Evolutionary conservation across 83 land plant species (phyloP), one percentile per base, ranked within the genome.

Genomic region (Thuja plicata): DNA sequence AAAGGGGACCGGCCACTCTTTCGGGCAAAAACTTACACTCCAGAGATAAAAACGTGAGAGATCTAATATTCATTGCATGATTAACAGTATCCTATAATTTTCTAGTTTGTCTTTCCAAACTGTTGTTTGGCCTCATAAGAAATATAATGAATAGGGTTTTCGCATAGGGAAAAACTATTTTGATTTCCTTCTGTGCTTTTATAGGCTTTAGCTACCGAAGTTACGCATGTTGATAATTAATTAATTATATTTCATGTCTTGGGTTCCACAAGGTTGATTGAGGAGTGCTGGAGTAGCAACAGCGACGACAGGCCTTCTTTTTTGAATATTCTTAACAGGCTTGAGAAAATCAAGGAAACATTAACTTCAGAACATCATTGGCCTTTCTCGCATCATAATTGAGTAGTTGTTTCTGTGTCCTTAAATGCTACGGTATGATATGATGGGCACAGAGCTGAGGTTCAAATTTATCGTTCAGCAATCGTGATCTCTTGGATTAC

Each of bases 1-100:
- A 96, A 93, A 45, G 97, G 95, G 45, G 92, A 91, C 27, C 95
- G 99, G 34, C 99, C 99, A 50, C 78, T 79, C 3, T 96, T 97
- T 43, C 92, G 91, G 13, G 87, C 93, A 16, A 98, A 94, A 91
- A 94, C 92, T 86, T 95, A 88, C 81, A 84, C 89, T 41, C 91
- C 91, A n/a, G 97, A 94, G 30, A 81, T 98, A 91, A 95, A 79
- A 92, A 94, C 94, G 97, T 95, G 87, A 92, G 95, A 62, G 3
- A 55, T 16, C 86, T 55, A 84, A 41, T 41, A 40, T 76, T 5
- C 38, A 70, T 40, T 35, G 32, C 35, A 9, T 43, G 30, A 19
- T 41, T 11, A 83, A 5, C 19, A 8, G 37, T 21, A 6, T 6
- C 8, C 16, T 5, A 40, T 38, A 34, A 16, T 66, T 46, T 8